Evolutionary conservation across 306 rosid genomes (phyloP).

Genomic region (Rosa chinensis): DNA sequence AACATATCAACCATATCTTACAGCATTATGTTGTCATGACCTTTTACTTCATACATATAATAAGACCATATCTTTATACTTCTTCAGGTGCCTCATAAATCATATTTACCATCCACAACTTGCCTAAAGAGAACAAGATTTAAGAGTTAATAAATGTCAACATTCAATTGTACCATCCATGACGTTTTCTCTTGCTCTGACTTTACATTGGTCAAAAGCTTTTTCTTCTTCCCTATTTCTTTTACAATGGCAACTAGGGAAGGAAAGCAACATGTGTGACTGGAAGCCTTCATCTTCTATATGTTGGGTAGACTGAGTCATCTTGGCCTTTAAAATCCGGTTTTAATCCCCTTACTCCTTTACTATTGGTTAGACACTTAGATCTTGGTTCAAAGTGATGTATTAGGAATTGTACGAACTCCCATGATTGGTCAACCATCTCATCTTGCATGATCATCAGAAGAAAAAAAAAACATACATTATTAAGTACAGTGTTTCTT

Average conservation of each 20-base stretch:
- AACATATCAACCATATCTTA: background rate
- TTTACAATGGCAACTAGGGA: background rate
- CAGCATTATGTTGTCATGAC: background rate
- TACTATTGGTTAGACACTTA: background rate
- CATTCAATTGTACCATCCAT: background rate
- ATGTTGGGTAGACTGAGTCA: background rate
- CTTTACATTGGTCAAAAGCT: background rate
- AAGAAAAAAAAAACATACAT: slow-evolving; percentile 11
- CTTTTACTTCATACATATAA: background rate
- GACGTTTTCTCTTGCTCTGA: background rate
- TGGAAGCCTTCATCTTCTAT: background rate
- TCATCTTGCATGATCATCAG: slow-evolving; percentile 13
- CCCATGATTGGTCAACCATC: slow-evolving; percentile 16
- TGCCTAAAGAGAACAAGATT: background rate
- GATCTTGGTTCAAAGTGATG: background rate
- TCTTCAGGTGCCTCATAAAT: background rate
- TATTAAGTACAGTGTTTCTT: slow-evolving; percentile 11
- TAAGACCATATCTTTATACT: background rate
- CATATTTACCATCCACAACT: background rate
- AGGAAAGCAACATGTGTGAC: background rate
- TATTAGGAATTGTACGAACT: slow-evolving; percentile 4
- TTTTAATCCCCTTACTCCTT: background rate
- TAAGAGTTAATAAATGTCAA: background rate
- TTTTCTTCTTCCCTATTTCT: background rate
- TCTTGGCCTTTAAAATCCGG: slow-evolving; percentile 12